Evolutionary conservation across 192 early-diverging fungal species (phyloP).

Genomic region (Helicostylum pulchrum): DNA sequence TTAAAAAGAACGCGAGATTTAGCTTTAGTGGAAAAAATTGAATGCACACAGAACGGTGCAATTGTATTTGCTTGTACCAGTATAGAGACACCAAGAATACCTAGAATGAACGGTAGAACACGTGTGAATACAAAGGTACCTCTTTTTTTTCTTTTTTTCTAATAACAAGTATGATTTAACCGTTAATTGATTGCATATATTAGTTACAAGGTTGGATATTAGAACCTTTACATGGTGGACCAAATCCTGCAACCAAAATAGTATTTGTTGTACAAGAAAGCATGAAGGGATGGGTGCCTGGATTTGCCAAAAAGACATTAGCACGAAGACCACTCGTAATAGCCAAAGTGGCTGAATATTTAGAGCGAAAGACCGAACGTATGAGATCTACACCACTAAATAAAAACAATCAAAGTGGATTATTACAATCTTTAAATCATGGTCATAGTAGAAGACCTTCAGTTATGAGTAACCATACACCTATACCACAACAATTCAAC

Average conservation of each 20-base stretch:
- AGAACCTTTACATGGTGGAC: conserved; percentile 44
- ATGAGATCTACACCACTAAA: conserved; percentile 23
- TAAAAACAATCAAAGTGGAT: too few species aligned
- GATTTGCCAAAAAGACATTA: conserved; percentile 52
- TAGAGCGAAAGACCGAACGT: conserved; percentile 46
- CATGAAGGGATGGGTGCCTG: conserved; percentile 53
- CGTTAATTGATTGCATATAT: neutral
- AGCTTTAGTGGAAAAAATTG: conserved; percentile 45
- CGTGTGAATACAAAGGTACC: conserved; percentile 42
- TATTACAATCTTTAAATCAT: conserved; percentile 26
- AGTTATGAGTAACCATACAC: conserved; percentile 18
- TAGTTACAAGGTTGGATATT: conserved; percentile 57
- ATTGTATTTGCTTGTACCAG: conserved; percentile 54
- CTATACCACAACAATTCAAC: conserved; percentile 6
- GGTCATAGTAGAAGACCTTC: conserved; percentile 33
- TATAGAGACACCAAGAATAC: conserved; percentile 51
- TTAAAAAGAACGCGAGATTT: conserved; percentile 36
- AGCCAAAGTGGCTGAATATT: conserved; percentile 46
- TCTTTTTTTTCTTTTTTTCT: neutral
- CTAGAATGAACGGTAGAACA: conserved; percentile 45
- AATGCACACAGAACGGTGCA: conserved; percentile 42
- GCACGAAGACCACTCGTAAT: conserved; percentile 50
- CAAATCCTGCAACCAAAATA: conserved; percentile 45
- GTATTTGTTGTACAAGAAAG: conserved; percentile 54
- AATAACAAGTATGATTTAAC: too few species aligned